A percentile compares a stretch with the other conserved stretches of the same genome.
phyloP scores from a whole-genome alignment of 495 filamentous ascomycete genomes.

The Neurospora sp. region DNA sequence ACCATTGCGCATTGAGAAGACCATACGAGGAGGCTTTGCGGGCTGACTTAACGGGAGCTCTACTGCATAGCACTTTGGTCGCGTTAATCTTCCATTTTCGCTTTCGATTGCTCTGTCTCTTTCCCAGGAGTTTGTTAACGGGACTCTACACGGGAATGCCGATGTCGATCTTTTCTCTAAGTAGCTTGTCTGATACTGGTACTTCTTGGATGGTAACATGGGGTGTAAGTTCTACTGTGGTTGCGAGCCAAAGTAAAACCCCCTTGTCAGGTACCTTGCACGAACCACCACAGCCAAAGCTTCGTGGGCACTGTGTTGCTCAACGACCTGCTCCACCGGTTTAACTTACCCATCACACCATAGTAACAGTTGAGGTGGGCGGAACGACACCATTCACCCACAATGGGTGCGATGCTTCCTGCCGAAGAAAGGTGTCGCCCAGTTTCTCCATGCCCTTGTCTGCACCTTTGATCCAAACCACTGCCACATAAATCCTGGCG shows the following conservation, averaged over 20 bases:
- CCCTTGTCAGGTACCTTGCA: no score
- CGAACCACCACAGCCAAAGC: no score
- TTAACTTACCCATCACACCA: no score
- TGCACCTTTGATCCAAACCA: neutral
- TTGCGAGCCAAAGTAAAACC: no score
- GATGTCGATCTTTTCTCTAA: neutral
- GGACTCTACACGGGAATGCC: neutral
- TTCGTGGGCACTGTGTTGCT: no score
- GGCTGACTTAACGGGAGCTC: neutral
- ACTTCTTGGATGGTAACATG: neutral
- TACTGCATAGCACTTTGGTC: neutral
- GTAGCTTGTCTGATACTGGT: neutral
- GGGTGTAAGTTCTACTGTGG: neutral
- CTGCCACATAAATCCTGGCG: neutral
- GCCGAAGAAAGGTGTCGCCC: neutral
- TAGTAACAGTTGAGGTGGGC: neutral
- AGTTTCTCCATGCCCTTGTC: neutral
- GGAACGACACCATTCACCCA: neutral
- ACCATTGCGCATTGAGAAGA: neutral
- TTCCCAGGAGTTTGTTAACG: neutral
- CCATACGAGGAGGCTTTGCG: neutral
- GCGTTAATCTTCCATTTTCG: neutral
- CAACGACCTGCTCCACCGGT: no score
- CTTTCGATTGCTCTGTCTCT: neutral
- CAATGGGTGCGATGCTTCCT: neutral